Base-by-base conservation (phyloP, 2,329 filamentous ascomycete species). In the Polytolypa hystricis region DNA sequence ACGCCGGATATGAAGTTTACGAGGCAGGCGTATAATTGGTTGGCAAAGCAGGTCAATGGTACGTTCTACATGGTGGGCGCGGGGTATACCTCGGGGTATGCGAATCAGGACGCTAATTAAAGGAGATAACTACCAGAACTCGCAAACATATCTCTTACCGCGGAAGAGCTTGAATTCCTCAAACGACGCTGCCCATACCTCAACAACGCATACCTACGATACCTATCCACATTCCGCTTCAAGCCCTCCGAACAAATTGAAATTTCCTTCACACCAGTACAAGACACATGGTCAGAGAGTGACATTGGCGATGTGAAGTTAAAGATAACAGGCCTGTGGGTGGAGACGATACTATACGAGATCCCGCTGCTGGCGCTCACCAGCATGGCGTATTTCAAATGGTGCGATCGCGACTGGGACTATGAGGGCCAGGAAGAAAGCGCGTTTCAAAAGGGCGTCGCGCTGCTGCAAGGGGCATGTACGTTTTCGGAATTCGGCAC, bases 331-430 rank as follows among this genome's bases (percentile, higher is more conserved):
- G 91, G 91, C 7, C 68, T 78, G 37, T 98, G 91, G 91, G 74
- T 85, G 6, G 86, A 95, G 48, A 96, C 91, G 0, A 98, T 98
- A 40, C 74, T 98, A 16, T 98, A 98, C 64, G 91, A 98, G 64
- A 95, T 98, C 40, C 91, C 91, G 0, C 71, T 98, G 15, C 71
- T 98, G 14, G 86, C 93, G 2, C 62, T 98, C 45, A 84, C 89
- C 1, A 95, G 86, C 32, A 89, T 98, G 60, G 85, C 91, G 33
- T 98, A 95, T 65, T 98, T 98, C 71, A 86, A 84, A 54, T 96
- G 94, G 62, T 84, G 86, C 67, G 86, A 98, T 55, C 84, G 65
- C 35, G 87, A 95, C 56, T 98, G 91, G 91, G 79, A 74, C 49
- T 82, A 96, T 51, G 74, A 82, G 4, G 81, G 80, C 2, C 91